Evolutionary conservation across 306 rosid species (phyloP), one percentile per base, ranked within the genome.

Genomic region (Dalbergia cochinchinensis): DNA sequence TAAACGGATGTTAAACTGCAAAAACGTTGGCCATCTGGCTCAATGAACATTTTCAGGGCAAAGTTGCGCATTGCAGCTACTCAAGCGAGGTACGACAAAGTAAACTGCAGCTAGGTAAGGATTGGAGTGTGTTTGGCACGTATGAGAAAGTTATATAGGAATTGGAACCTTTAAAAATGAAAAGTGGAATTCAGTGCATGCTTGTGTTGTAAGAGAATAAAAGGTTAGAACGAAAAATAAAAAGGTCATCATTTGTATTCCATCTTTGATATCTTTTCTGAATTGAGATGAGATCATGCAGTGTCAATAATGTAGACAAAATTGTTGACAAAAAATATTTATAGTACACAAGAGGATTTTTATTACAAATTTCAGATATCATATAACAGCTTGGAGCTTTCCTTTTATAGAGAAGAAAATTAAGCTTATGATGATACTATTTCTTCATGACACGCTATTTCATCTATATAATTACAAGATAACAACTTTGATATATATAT

Each of bases 111-210:
- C 6, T 34, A 15, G 50, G 26, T 13, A 60, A 42, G 31, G 48
- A 64, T 62, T 35, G 13, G 71, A 41, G 34, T 61, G 77, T 39
- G 85, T 82, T 48, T 82, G 59, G 31, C 75, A 81, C 85, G 65
- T 22, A 59, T 68, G 63, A 61, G 22, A 74, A 67, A 66, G 8
- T 54, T 41, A n/a, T n/a, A n/a, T n/a, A 66, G 68, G 44, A 51
- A 76, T 59, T 48, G 50, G 66, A 60, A 7, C 19, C 26, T 62
- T 78, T 68, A 59, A 18, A 72, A 55, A 18, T 8, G 45, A 39
- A 45, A 64, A 81, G 72, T 75, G 39, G 45, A 60, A 11, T 37
- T 47, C 54, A 39, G 35, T 65, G 63, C 20, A 74, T 66, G 80
- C 63, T 73, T 73, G 76, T 44, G 20, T 26, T 26, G 35, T 65